Conservation (phyloP, 108 stramenopile genomes). For the Cyclotella baltica region DNA sequence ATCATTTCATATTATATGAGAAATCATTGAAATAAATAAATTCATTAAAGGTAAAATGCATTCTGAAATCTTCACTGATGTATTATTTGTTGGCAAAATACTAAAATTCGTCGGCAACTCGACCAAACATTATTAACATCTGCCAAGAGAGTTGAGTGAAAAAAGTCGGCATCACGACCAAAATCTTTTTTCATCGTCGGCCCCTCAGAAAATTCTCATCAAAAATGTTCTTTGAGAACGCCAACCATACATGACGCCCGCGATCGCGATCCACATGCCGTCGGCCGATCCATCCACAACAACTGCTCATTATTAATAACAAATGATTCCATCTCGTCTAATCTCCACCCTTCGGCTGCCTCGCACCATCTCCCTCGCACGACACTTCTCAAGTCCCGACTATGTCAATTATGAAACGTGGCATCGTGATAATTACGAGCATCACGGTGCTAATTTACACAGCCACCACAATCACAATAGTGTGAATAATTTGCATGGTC, state of each 20-base stretch:
- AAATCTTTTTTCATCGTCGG: no score
- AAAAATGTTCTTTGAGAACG: not conserved
- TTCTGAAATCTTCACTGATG: no score
- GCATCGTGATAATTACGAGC: conserved; percentile 16
- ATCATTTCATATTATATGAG: no score
- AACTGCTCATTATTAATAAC: not conserved
- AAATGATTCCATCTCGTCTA: not conserved
- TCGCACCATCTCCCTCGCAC: not conserved
- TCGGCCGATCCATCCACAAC: not conserved
- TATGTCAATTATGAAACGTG: conserved; percentile 35
- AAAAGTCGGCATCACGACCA: no score
- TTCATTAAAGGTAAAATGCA: no score
- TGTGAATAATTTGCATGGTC: not conserved
- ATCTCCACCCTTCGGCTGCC: not conserved
- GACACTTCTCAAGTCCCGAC: conserved; percentile 22
- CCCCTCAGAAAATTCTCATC: no score
- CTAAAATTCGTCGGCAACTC: no score
- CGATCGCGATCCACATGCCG: no score
- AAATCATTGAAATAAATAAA: no score
- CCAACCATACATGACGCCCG: not conserved
- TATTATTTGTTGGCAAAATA: no score
- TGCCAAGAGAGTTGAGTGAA: no score
- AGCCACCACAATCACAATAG: not conserved
- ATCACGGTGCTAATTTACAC: not conserved
- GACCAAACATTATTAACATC: no score